Percentiles rank a stretch among this genome's conserved stretches.
These are phyloP conservation scores for Tetracladium marchalianum DNA, from an alignment of 495 filamentous ascomycete species.

Conservation along the genomic window DNA sequence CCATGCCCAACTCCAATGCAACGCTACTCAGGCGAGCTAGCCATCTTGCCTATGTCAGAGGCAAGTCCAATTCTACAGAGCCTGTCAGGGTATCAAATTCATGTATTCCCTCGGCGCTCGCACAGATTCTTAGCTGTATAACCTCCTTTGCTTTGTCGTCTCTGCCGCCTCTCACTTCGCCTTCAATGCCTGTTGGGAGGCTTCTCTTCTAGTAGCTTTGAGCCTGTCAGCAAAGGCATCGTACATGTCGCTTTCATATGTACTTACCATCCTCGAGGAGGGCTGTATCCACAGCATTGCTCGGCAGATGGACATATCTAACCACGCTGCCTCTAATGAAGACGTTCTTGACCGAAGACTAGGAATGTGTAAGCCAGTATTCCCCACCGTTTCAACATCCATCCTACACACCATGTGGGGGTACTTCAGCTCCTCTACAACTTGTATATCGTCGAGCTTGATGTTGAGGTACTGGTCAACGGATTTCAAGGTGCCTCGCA, in stretches of 20 bases:
- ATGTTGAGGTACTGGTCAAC: conserved; percentile 99
- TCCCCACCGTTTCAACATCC: not conserved
- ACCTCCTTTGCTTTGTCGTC: not conserved
- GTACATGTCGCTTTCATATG: not conserved
- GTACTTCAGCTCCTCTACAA: conserved; percentile 83
- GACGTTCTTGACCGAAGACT: conserved; percentile 92
- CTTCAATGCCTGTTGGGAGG: conserved; percentile 21
- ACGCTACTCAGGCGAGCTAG: no score
- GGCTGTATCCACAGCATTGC: conserved; percentile 77
- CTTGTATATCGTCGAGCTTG: conserved; percentile 90
- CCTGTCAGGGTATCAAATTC: no score
- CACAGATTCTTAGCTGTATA: no score
- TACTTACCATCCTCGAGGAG: conserved; percentile 86
- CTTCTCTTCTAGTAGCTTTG: conserved; percentile 18
- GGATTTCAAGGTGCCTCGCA: conserved; percentile 86
- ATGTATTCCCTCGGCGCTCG: no score
- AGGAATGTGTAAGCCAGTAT: conserved; percentile 2
- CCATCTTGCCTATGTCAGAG: no score
- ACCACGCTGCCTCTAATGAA: conserved; percentile 97
- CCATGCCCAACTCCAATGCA: no score
- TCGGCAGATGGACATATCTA: conserved; percentile 86
- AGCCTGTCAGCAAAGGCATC: not conserved
- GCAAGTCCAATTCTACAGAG: no score
- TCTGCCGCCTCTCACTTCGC: conserved; percentile 15
- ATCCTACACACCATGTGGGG: conserved; percentile 61